A percentile compares a stretch with the other conserved stretches of the same genome.
These are phyloP conservation scores for Pseudoscleropodium purum DNA, from an alignment of 225 moss, liverwort and hornwort species.

Conservation along the genomic window DNA sequence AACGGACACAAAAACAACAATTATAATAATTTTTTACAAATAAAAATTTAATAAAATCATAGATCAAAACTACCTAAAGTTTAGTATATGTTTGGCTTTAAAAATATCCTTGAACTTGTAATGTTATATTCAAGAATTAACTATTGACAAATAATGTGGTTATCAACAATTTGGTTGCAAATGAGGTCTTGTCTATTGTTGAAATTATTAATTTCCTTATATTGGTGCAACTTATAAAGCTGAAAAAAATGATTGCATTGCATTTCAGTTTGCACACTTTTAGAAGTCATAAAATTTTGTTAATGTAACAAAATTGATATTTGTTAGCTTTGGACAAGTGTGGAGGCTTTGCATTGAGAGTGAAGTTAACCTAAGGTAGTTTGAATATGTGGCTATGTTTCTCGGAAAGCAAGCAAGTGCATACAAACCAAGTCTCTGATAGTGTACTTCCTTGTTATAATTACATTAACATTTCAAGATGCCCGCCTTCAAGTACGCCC, in stretches of 20 bases:
- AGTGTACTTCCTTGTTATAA: neutral
- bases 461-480: neutral
- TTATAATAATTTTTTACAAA: neutral
- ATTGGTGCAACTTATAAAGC: rapidly evolving
- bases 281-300: neutral
- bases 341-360: neutral
- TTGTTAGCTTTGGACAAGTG: neutral
- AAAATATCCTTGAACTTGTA: neutral
- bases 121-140: neutral
- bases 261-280: neutral
- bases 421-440: neutral
- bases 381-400: neutral
- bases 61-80: neutral
- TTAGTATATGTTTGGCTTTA: neutral
- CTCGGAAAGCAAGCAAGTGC: neutral
- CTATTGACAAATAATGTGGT: neutral
- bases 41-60: neutral
- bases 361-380: neutral
- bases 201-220: neutral
- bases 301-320: neutral
- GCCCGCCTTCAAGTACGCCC: neutral
- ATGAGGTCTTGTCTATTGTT: neutral
- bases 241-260: neutral
- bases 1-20: neutral
- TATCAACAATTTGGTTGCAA: neutral